phyloP scores from a whole-genome alignment of 129 eudicot species.

The Pseudognaphalium luteoalbum region DNA sequence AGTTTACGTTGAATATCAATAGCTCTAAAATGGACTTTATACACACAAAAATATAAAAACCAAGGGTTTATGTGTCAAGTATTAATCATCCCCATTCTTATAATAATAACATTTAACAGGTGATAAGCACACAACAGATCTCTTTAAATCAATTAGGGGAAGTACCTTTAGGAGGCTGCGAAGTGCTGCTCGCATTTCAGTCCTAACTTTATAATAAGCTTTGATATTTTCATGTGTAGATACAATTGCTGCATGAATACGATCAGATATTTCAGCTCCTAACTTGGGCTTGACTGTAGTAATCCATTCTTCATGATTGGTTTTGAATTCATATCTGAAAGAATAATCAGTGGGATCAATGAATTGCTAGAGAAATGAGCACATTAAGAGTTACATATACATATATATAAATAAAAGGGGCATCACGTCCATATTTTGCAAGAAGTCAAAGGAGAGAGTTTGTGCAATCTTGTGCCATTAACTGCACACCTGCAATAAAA shows the following conservation, averaged over 20 bases:
- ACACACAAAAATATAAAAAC: background rate
- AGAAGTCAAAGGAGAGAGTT: too few species aligned
- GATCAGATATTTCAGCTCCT: conserved; percentile 57
- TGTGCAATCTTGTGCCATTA: conserved; percentile 4
- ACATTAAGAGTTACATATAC: background rate
- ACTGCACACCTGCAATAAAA: background rate
- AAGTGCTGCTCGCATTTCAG: conserved; percentile 78
- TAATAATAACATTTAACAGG: background rate
- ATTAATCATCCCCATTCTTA: background rate
- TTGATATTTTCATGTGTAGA: conserved; percentile 60
- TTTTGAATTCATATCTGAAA: conserved; percentile 80
- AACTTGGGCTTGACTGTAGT: conserved; percentile 69
- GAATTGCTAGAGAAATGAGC: conserved; percentile 14
- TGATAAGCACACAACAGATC: conserved; percentile 2
- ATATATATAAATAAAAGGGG: background rate
- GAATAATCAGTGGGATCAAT: background rate
- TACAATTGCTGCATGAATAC: conserved; percentile 57
- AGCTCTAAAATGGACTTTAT: too few species aligned
- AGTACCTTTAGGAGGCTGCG: conserved; percentile 76
- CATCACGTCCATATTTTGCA: too few species aligned
- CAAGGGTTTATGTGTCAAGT: background rate
- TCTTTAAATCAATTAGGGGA: background rate
- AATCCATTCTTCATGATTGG: conserved; percentile 88
- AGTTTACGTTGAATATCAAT: too few species aligned
- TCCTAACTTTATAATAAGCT: conserved; percentile 69